Evolutionary conservation across 1,284 basidiomycete genomes (phyloP), one percentile per base, ranked within the genome.

Genomic region (Laetiporus sulphureus): DNA sequence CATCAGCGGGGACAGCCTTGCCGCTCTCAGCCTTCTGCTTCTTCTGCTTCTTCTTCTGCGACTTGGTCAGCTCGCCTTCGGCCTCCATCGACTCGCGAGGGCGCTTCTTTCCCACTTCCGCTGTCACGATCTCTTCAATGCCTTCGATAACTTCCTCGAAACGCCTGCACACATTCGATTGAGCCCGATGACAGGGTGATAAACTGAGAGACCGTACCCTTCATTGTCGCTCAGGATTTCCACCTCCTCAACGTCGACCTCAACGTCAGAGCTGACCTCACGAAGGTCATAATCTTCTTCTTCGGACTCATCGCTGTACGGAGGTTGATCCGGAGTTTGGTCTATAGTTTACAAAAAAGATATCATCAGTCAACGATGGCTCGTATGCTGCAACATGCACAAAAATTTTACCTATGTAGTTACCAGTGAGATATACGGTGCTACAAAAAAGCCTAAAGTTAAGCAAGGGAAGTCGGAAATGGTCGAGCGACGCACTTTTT

Each of bases 341-440:
- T 75, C 77, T 80, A 38, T 18, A 32, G 4, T 11, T 13, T n/a
- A 4, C 3, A 10, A 20, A n/a, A 18, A 5, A 24, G 23, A 18
- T n/a, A n/a, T 5, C 8, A 16, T 20, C 19, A 16, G 23, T 16
- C 32, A 34, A 22, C 15, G 23, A 19, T n/a, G 32, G 27, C 27
- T 8, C 27, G 27, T 29, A 29, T 29, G n/a, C 27, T 8, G n/a
- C 27, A 29, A 29, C 8, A 29, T 8, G n/a, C 27, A n/a, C 27
- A 8, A 29, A 31, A 47, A 42, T 27, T 66, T 41, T 63, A 88
- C 79, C 77, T 55, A 95, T 81, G 69, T 92, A 95, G 70, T 96
- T 93, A 47, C 94, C 94, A 49, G 86, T 79, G 43, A 98, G 66
- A 65, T 94, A 83, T 47, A 97, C 74, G 39, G 82, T 70, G 65